Percentiles rank a stretch among this genome's conserved stretches.
Conservation (phyloP, 495 filamentous ascomycete species). For the Hyaloscypha finlandica region DNA sequence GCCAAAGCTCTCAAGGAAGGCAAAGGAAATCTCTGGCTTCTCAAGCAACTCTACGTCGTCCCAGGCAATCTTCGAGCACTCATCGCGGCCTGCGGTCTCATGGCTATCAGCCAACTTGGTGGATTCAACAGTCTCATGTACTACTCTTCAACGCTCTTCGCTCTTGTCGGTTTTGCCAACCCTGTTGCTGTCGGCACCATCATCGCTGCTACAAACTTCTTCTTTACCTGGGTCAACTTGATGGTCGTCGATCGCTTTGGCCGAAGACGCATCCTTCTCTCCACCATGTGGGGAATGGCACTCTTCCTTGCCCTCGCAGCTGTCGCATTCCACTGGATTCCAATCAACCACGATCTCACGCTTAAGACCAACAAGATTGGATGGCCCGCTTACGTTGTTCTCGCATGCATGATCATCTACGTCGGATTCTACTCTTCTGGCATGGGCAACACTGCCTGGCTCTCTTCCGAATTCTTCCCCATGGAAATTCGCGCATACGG, state of each 20-base stretch:
- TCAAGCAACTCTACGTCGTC: constrained; percentile 48
- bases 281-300: constrained; percentile 45
- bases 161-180: constrained; percentile 52
- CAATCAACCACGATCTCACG: constrained; percentile 43
- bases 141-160: constrained; percentile 53
- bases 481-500: constrained; percentile 54
- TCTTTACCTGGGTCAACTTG: constrained; percentile 54
- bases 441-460: constrained; percentile 53
- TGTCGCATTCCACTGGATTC: constrained; percentile 51
- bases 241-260: constrained; percentile 51
- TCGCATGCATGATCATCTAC: constrained; percentile 50
- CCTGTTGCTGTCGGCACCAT: constrained; percentile 51
- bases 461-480: constrained; percentile 53
- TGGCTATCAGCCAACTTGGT: constrained; percentile 49
- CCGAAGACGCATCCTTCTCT: constrained; percentile 46
- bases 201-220: constrained; percentile 53
- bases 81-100: constrained; percentile 50
- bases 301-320: constrained; percentile 45
- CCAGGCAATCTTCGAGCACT: constrained; percentile 49
- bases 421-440: constrained; percentile 49
- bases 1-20: constrained; percentile 40
- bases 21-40: constrained; percentile 38
- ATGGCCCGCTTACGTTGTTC: constrained; percentile 44
- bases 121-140: constrained; percentile 54
- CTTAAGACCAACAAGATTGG: constrained; percentile 30